Percentiles rank a stretch among this genome's conserved stretches.
These are phyloP conservation scores for Microsporum canis DNA, from an alignment of 2,329 filamentous ascomycete genomes.

Conservation along the genomic window DNA sequence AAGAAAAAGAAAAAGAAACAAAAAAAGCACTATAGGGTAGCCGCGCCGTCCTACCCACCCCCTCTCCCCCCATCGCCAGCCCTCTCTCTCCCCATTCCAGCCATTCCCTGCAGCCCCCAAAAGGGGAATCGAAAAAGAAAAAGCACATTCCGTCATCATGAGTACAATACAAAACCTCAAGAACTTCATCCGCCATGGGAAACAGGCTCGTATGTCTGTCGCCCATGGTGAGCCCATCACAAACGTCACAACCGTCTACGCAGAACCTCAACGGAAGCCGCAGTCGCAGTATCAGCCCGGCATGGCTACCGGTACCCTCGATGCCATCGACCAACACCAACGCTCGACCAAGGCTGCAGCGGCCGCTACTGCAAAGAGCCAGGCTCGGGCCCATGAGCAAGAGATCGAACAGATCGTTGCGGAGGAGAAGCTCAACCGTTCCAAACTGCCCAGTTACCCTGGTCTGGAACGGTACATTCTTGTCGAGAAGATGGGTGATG, in stretches of 20 bases:
- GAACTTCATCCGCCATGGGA: conserved; percentile 96
- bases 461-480: conserved; percentile 77
- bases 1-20: neutral
- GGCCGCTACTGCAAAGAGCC: conserved; percentile 38
- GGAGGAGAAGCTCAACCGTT: conserved; percentile 77
- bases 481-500: conserved; percentile 95
- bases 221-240: conserved; percentile 52
- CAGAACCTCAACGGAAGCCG: conserved; percentile 49
- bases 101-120: neutral
- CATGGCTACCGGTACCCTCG: conserved; percentile 48
- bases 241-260: conserved; percentile 53
- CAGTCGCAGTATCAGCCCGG: conserved; percentile 32
- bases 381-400: conserved; percentile 36
- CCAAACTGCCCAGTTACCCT: conserved; percentile 76
- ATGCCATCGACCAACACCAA: conserved; percentile 50
- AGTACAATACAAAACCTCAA: conserved; percentile 86
- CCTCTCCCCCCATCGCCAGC: neutral
- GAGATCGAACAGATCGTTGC: conserved; percentile 78
- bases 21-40: neutral
- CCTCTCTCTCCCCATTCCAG: neutral
- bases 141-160: conserved; percentile 32
- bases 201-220: conserved; percentile 68
- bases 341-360: conserved; percentile 6
- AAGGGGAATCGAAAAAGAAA: neutral
- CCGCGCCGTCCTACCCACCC: neutral